Evolutionary conservation across 768 basidiomycete genomes (phyloP), one percentile per base, ranked within the genome.

Genomic region (Lentinula edodes): DNA sequence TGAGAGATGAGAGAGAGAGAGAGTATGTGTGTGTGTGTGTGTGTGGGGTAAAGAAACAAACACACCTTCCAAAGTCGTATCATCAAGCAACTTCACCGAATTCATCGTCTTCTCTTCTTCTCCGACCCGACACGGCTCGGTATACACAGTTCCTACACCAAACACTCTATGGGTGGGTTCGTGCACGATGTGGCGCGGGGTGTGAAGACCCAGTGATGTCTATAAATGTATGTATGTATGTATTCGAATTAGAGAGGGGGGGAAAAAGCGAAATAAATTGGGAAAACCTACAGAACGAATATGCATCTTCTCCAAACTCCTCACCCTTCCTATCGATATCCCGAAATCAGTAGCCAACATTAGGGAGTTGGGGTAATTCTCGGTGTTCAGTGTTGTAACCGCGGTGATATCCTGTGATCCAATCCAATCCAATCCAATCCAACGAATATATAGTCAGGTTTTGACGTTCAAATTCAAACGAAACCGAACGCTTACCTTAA

Each of bases 251-350:
- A n/a, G n/a, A n/a, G n/a, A n/a, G n/a, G n/a, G n/a, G n/a, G n/a
- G n/a, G n/a, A n/a, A n/a, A n/a, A n/a, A n/a, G n/a, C n/a, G n/a
- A n/a, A n/a, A n/a, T n/a, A n/a, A n/a, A n/a, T n/a, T n/a, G n/a
- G n/a, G 16, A 51, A 43, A 36, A 63, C 82, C 64, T 70, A 92
- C 92, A 39, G 91, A 83, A 60, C 87, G 85, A 51, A 95, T 85
- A 66, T 95, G 90, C 71, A 94, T 79, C 71, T 90, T 91, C 64
- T 90, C 84, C 10, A 93, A 75, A 62, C 88, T 82, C 36, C 77
- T 74, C 12, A 93, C 80, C 5, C 75, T 75, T 7, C 93, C 93
- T 50, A 96, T 83, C 52, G 82, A 73, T 15, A 95, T 71, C 0
- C 80, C 75, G 5, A 76, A 76, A 0, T 79, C 69, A 3, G 83